Percentiles rank a stretch among this genome's conserved stretches.
These are phyloP conservation scores for Tricladium varicosporioides DNA, from an alignment of 2,329 filamentous ascomycete genomes.

Conservation along the genomic window DNA sequence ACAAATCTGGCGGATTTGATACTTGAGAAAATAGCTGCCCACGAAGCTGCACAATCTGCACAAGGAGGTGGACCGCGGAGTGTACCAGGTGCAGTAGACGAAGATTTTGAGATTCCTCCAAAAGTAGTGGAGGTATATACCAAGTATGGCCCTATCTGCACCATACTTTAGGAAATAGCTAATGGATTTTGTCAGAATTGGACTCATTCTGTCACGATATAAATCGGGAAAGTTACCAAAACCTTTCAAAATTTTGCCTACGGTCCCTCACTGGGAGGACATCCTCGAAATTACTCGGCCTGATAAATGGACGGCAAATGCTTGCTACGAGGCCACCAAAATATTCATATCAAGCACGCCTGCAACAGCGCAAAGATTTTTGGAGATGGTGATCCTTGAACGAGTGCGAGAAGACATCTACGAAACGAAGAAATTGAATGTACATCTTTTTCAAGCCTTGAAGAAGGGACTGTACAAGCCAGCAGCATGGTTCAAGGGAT, in stretches of 20 bases:
- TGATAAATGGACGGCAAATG: conserved; percentile 72
- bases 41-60: conserved; percentile 67
- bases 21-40: conserved; percentile 86
- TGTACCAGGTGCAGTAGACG: conserved; percentile 53
- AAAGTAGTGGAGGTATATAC: conserved; percentile 95
- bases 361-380: conserved; percentile 75
- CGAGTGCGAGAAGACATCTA: conserved; percentile 91
- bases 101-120: conserved; percentile 80
- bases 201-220: conserved; percentile 84
- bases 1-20: conserved; percentile 93
- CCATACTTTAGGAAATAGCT: conserved; percentile 2
- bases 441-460: conserved; percentile 90
- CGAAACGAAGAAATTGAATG: conserved; percentile 91
- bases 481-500: conserved; percentile 92
- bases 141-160: conserved; percentile 54
- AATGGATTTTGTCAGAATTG: conserved; percentile 55
- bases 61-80: conserved; percentile 27
- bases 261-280: conserved; percentile 87
- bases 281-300: conserved; percentile 83
- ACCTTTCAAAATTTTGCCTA: conserved; percentile 94
- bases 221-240: conserved; percentile 97
- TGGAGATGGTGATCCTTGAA: conserved; percentile 83
- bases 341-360: conserved; percentile 89
- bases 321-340: conserved; percentile 83
- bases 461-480: conserved; percentile 95